Conservation (phyloP, 148 eudicot species). For the Vaccinium macrocarpon region DNA sequence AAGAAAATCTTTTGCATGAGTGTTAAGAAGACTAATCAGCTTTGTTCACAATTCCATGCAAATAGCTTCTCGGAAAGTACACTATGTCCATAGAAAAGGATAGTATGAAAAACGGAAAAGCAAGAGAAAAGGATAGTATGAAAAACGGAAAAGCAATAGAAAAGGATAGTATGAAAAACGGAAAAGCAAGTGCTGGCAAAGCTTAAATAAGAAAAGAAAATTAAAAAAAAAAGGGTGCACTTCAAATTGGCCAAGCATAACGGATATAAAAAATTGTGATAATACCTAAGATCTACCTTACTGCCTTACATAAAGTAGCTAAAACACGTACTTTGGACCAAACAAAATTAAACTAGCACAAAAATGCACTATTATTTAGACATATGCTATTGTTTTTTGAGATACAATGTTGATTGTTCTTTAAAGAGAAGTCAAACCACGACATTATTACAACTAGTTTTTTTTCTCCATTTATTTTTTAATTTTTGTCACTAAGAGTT, state of each 20-base stretch:
- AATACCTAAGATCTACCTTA: too few relatives aligned
- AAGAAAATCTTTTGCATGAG: not conserved
- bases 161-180: not conserved
- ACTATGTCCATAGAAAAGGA: not conserved
- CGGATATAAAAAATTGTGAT: not conserved
- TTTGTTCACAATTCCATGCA: not conserved
- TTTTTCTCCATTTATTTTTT: too few relatives aligned
- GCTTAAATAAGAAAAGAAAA: not conserved
- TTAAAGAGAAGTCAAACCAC: too few relatives aligned
- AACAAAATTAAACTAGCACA: too few relatives aligned
- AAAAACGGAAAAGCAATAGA: not conserved
- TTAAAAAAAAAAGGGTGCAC: not conserved
- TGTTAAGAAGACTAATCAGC: not conserved
- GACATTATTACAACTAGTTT: too few relatives aligned
- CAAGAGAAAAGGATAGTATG: too few relatives aligned
- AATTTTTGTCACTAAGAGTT: too few relatives aligned
- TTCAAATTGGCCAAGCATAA: not conserved
- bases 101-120: not conserved
- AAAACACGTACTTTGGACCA: too few relatives aligned
- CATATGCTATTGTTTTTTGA: too few relatives aligned
- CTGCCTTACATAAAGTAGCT: too few relatives aligned
- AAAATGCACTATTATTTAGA: too few relatives aligned
- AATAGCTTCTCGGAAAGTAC: not conserved
- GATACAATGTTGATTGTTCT: too few relatives aligned
- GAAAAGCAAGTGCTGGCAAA: not conserved